Evolutionary conservation across 306 rosid genomes (phyloP).

Genomic region (Benincasa hispida): DNA sequence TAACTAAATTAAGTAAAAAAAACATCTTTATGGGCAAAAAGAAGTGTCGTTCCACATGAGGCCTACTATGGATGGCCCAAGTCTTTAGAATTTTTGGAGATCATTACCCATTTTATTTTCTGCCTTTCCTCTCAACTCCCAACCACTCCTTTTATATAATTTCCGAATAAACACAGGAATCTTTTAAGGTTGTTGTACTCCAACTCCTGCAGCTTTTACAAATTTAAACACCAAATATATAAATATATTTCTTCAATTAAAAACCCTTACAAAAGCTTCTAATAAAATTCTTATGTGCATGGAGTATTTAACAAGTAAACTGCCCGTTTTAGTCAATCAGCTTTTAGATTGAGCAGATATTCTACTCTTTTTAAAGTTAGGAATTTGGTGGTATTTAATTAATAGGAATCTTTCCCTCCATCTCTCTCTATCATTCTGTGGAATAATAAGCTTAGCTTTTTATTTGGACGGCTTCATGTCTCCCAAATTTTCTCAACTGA

Average conservation of each 20-base stretch:
- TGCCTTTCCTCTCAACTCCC: slow-evolving; percentile 4
- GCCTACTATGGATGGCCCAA: background rate
- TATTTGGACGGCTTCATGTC: background rate
- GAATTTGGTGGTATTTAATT: background rate
- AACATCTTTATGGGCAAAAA: background rate
- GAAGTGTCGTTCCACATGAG: slow-evolving; percentile 2
- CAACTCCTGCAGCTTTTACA: background rate
- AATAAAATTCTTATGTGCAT: background rate
- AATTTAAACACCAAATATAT: background rate
- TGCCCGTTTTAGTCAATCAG: background rate
- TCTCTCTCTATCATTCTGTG: background rate
- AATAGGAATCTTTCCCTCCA: background rate
- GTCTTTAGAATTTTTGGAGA: background rate
- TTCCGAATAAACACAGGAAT: background rate
- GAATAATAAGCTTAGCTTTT: background rate
- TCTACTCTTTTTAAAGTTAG: background rate
- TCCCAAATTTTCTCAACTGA: background rate
- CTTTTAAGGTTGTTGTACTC: slow-evolving; percentile 4
- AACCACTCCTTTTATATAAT: background rate
- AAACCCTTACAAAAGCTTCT: no score
- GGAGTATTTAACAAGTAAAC: slow-evolving; percentile 5
- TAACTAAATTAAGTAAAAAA: background rate
- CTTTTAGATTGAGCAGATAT: slow-evolving; percentile 5
- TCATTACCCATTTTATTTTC: background rate
- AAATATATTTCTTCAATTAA: no score